Percentiles rank a stretch among this genome's conserved stretches.
phyloP scores from a whole-genome alignment of 352 stramenopile genomes.

The Globisporangium nagaii region DNA sequence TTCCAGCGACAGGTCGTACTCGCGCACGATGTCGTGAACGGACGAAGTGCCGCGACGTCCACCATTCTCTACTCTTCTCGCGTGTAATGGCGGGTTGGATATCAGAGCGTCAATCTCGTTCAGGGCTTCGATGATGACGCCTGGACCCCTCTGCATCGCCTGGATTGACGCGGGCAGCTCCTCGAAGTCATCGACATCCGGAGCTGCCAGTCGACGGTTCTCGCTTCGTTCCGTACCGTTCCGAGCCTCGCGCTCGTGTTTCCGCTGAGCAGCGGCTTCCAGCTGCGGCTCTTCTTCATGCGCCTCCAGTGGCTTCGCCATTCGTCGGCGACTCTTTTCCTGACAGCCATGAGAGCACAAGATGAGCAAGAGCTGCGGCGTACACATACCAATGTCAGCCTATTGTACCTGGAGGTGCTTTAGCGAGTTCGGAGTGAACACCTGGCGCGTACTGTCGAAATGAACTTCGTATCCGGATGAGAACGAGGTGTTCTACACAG shows the following conservation, averaged over 20 bases:
- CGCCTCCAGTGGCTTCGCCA: background rate
- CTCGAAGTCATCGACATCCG: conserved; percentile 15
- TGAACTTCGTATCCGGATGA: conserved; percentile 69
- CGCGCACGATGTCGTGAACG: conserved; percentile 35
- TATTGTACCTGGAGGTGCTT: conserved; percentile 59
- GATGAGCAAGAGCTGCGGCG: no score
- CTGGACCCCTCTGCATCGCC: conserved; percentile 29
- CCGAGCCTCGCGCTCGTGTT: conserved; percentile 8
- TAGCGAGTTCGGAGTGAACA: conserved; percentile 65
- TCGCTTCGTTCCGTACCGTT: conserved; percentile 1
- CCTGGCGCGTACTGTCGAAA: conserved; percentile 40
- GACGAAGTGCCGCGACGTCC: background rate
- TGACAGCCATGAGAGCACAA: background rate
- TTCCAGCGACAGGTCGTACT: conserved; percentile 45
- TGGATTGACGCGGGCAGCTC: conserved; percentile 25
- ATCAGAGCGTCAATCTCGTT: conserved; percentile 50
- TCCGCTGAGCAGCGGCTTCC: background rate
- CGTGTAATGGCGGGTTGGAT: conserved; percentile 11
- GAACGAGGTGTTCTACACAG: conserved; percentile 35
- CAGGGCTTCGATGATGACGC: conserved; percentile 35
- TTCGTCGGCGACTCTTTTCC: conserved; percentile 6
- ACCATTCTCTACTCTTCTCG: conserved; percentile 7
- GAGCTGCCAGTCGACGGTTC: conserved; percentile 2
- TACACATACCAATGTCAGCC: no score
- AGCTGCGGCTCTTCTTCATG: conserved; percentile 4